Base-by-base conservation (phyloP, 148 eudicot genomes). In the Persicaria tinctoria region DNA sequence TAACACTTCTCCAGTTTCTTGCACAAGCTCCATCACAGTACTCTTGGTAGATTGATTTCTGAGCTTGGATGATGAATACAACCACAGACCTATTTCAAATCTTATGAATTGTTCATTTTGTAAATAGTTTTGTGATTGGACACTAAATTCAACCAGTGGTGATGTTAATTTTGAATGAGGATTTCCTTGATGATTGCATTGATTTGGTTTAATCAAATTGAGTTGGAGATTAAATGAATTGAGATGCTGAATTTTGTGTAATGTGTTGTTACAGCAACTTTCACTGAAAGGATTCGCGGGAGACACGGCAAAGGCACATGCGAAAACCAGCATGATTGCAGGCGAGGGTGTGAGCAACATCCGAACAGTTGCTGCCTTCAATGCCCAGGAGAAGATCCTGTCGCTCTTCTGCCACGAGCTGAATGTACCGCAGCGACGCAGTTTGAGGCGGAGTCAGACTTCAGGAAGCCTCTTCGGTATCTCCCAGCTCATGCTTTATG, bases 291-390 rank as follows among this genome's bases (percentile, higher is more conserved):
- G 99, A 3, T 96, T 96, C 54, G 99, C 99, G 1, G 99, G 99
- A 77, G 99, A 96, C 88, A 96, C 99, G 12, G 99, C 97, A 23
- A 96, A 96, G 81, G 99, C 99, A 0, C 99, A 96, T 76, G 99
- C 99, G 0, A 96, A 96, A 78, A 96, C 99, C 0, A 96, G 99
- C 86, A 96, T 96, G 99, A 92, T 96, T 14, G 99, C 99, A 0
- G 99, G 99, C 5, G 99, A 96, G 73, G 99, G 97, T 38, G 97
- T 96, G 56, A 96, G 99, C 88, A 92, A 96, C 81, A 96, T 96
- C 56, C 78, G 99, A 50, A 96, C 97, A 0, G 99, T 96, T 4
- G 99, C 99, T 20, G 99, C 99, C 45, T 96, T 96, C 82, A 96
- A 96, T 80, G 97, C 97, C 56, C 99, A 96, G 81, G 91, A 88